phyloP scores from a whole-genome alignment of 2,329 filamentous ascomycete species.

The Metarhizium brunneum region DNA sequence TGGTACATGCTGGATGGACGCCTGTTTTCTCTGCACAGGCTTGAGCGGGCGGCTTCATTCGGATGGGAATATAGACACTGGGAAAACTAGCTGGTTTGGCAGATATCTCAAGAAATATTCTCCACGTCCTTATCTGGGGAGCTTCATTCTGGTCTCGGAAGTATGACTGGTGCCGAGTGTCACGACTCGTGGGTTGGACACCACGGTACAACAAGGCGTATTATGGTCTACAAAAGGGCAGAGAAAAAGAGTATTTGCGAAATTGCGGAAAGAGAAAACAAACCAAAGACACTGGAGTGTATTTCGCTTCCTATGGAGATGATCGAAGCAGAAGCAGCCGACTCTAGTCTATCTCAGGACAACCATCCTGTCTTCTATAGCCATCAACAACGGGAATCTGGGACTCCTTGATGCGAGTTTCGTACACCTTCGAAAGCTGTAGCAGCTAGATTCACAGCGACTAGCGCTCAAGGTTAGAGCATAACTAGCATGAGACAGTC shows the following conservation, averaged over 20 bases:
- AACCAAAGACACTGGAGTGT: slow-evolving; percentile 2
- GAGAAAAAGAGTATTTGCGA: slow-evolving; percentile 1
- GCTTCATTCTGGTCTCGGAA: background rate
- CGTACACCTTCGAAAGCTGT: slow-evolving; percentile 37
- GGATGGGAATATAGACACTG: background rate
- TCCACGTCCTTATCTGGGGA: background rate
- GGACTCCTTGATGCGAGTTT: slow-evolving; percentile 28
- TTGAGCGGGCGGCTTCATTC: background rate
- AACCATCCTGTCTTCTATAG: slow-evolving; percentile 32
- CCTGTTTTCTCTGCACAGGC: background rate
- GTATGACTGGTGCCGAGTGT: background rate
- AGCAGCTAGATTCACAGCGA: slow-evolving; percentile 44
- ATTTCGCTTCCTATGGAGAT: slow-evolving; percentile 17
- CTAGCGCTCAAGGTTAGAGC: slow-evolving; percentile 54
- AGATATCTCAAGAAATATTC: background rate
- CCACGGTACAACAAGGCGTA: background rate
- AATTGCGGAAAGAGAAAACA: background rate
- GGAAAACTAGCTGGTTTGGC: background rate
- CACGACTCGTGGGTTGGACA: background rate
- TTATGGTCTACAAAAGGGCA: background rate
- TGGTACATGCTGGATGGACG: background rate
- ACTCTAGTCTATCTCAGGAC: slow-evolving; percentile 22
- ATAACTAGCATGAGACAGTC: slow-evolving; percentile 51
- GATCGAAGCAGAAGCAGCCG: slow-evolving; percentile 18
- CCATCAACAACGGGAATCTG: slow-evolving; percentile 34